A percentile compares a stretch with the other conserved stretches of the same genome.
Evolutionary conservation across 2,329 filamentous ascomycete species (phyloP).

Genomic region (Ramichloridium luteum): DNA sequence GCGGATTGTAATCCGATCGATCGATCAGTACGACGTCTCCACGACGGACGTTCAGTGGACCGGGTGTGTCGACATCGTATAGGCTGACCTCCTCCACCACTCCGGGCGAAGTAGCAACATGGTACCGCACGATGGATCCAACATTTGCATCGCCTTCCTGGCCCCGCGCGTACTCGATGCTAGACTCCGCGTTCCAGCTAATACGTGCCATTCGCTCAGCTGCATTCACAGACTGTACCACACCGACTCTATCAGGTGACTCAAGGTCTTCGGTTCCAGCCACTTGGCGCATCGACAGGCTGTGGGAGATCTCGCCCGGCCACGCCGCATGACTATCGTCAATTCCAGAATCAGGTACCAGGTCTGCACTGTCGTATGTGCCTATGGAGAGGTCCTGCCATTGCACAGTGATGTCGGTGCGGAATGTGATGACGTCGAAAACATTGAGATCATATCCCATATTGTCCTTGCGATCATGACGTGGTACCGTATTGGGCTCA

Average conservation of each 20-base stretch:
- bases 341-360: slow-evolving; percentile 40
- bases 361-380: slow-evolving; percentile 31
- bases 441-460: slow-evolving; percentile 48
- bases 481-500: slow-evolving; percentile 30
- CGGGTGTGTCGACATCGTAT: slow-evolving; percentile 44
- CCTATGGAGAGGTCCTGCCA: slow-evolving; percentile 48
- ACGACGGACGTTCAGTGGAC: slow-evolving; percentile 36
- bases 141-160: slow-evolving; percentile 32
- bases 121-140: slow-evolving; percentile 16
- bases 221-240: slow-evolving; percentile 45
- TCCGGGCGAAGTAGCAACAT: slow-evolving; percentile 7
- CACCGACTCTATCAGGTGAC: slow-evolving; percentile 39
- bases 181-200: slow-evolving; percentile 42
- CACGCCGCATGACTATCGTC: slow-evolving; percentile 45
- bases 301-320: slow-evolving; percentile 40
- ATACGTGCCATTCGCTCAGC: slow-evolving; percentile 45
- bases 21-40: slow-evolving; percentile 44
- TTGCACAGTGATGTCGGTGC: slow-evolving; percentile 40
- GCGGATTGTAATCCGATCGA: slow-evolving; percentile 1
- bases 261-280: slow-evolving; percentile 9
- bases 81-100: slow-evolving; percentile 41
- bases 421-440: slow-evolving; percentile 39
- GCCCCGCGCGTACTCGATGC: slow-evolving; percentile 44
- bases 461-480: slow-evolving; percentile 35
- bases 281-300: slow-evolving; percentile 13